phyloP scores from a whole-genome alignment of 768 basidiomycete species.

The Xanthoconium stramineum region DNA sequence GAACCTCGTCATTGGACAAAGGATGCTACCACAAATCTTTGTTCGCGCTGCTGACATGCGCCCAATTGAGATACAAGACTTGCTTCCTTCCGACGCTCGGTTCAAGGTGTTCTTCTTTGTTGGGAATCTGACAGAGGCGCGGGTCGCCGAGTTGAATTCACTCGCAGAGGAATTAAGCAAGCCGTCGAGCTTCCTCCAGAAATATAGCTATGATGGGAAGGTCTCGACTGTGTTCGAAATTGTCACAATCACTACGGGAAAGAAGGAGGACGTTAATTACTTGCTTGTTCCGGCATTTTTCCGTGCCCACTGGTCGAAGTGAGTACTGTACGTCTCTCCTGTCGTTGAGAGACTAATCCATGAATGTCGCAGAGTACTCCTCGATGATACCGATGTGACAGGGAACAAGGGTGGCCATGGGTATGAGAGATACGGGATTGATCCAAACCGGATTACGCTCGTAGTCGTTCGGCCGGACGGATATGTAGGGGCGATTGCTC shows the following conservation, averaged over 20 bases:
- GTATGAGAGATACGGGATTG: constrained; percentile 36
- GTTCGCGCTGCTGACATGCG: constrained; percentile 36
- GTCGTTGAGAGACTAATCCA: background rate
- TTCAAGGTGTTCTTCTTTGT: constrained; percentile 39
- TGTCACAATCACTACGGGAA: constrained; percentile 24
- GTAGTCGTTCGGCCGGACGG: constrained; percentile 42
- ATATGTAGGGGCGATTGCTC: constrained; percentile 37
- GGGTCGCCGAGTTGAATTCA: constrained; percentile 17
- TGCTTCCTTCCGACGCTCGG: constrained; percentile 36
- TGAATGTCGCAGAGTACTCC: constrained; percentile 27
- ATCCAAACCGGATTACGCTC: constrained; percentile 25
- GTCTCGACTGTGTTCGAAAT: constrained; percentile 32
- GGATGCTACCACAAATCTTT: constrained; percentile 36
- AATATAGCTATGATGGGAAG: constrained; percentile 20
- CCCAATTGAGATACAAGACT: constrained; percentile 39
- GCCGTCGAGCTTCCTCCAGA: constrained; percentile 28
- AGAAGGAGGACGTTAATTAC: constrained; percentile 34
- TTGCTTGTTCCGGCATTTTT: constrained; percentile 33
- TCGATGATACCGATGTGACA: constrained; percentile 36
- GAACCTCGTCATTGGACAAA: constrained; percentile 35
- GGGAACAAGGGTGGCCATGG: constrained; percentile 30
- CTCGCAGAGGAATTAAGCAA: constrained; percentile 29
- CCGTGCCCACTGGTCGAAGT: constrained; percentile 44
- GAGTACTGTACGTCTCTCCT: constrained; percentile 8
- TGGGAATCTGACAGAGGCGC: constrained; percentile 25